Conservation (phyloP, 2,329 filamentous ascomycete genomes). For the Diaporthe sp. region DNA sequence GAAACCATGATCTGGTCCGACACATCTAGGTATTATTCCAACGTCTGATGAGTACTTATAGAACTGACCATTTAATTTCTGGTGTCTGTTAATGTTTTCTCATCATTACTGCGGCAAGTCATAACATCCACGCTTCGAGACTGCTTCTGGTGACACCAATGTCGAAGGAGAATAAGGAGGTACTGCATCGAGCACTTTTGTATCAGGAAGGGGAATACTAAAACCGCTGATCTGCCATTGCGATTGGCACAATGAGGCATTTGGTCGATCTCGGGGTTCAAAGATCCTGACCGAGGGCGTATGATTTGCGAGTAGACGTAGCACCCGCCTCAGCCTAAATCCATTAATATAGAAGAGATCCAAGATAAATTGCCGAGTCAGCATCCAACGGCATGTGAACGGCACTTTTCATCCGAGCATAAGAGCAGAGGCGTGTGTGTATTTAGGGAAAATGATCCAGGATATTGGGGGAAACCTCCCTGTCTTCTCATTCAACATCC, state of each 20-base stretch:
- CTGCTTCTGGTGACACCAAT: neutral
- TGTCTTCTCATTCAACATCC: neutral
- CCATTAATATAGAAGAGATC: neutral
- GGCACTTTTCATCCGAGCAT: neutral
- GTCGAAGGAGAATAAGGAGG: neutral
- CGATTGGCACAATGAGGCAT: neutral
- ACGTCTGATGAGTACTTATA: too few relatives aligned
- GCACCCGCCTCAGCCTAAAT: conserved; percentile 26
- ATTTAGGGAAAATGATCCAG: neutral
- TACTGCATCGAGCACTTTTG: neutral
- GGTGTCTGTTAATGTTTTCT: neutral
- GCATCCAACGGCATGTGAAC: neutral
- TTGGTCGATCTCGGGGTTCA: neutral
- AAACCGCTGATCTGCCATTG: neutral
- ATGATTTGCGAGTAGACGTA: conserved; percentile 12
- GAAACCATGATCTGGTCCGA: neutral
- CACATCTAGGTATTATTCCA: too few relatives aligned
- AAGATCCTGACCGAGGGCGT: neutral
- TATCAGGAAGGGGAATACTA: neutral
- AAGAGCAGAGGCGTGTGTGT: neutral
- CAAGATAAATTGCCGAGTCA: neutral
- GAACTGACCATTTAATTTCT: neutral
- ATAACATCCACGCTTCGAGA: too few relatives aligned
- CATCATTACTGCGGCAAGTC: neutral
- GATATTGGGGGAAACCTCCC: neutral